Percentiles rank a stretch among this genome's conserved stretches.
phyloP scores from a whole-genome alignment of 2,329 filamentous ascomycete species.

The Parastagonospora avenae region DNA sequence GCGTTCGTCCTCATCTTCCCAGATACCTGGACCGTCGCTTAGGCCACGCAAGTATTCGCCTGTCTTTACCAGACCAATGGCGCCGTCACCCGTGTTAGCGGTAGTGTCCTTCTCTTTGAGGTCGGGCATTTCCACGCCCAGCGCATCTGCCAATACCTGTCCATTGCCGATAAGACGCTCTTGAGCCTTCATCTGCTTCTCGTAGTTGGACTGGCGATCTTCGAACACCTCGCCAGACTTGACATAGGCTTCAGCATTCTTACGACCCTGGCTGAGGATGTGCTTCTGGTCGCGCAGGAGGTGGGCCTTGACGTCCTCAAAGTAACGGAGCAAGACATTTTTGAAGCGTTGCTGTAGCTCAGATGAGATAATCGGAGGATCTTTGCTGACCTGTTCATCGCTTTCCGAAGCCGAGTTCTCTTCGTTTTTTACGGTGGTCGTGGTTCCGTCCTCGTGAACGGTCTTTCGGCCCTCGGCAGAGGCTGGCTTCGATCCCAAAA shows the following conservation, averaged over 20 bases:
- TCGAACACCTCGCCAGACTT: slow-evolving; percentile 99
- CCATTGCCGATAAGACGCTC: slow-evolving; percentile 90
- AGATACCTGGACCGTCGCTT: slow-evolving; percentile 90
- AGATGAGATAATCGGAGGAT: slow-evolving; percentile 74
- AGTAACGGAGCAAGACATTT: slow-evolving; percentile 83
- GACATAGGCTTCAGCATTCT: slow-evolving; percentile 97
- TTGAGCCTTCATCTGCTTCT: slow-evolving; percentile 89
- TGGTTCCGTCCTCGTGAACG: slow-evolving; percentile 78
- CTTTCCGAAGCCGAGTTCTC: slow-evolving; percentile 60
- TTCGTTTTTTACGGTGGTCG: slow-evolving; percentile 60
- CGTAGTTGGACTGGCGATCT: slow-evolving; percentile 92
- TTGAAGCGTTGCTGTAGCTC: slow-evolving; percentile 86
- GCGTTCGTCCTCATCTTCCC: slow-evolving; percentile 97
- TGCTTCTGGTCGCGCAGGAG: slow-evolving; percentile 90
- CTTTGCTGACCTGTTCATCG: slow-evolving; percentile 59
- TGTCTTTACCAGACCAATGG: slow-evolving; percentile 91
- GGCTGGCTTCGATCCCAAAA: slow-evolving; percentile 77
- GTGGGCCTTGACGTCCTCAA: slow-evolving; percentile 90
- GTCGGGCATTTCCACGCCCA: slow-evolving; percentile 92
- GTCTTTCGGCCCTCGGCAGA: slow-evolving; percentile 80
- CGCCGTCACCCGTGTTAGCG: slow-evolving; percentile 69
- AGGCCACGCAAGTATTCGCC: slow-evolving; percentile 91
- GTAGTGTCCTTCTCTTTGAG: slow-evolving; percentile 80
- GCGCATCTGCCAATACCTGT: slow-evolving; percentile 84
- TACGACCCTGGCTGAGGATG: slow-evolving; percentile 82